These are phyloP conservation scores for Clavulina sp. DNA, from an alignment of 768 basidiomycete species.

Conservation along the genomic window DNA sequence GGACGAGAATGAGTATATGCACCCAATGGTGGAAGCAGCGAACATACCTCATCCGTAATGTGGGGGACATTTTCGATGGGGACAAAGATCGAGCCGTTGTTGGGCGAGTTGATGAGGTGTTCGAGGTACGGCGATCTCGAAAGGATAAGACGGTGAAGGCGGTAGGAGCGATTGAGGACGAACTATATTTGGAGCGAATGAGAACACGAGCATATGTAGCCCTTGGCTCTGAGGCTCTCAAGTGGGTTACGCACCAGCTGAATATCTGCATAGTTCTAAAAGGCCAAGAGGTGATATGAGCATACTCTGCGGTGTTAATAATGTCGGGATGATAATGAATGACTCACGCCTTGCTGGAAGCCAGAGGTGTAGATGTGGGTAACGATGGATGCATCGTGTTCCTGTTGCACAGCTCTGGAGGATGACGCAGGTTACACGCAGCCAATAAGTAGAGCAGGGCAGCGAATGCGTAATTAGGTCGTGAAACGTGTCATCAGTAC, in stretches of 20 bases:
- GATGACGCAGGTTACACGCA: too few relatives aligned
- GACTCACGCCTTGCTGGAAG: conserved; percentile 65
- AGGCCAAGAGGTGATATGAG: neutral
- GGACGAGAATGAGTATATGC: neutral
- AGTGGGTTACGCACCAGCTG: conserved; percentile 37
- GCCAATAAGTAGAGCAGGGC: too few relatives aligned
- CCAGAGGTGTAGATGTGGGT: conserved; percentile 63
- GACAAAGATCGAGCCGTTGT: conserved; percentile 49
- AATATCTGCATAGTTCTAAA: conserved; percentile 67
- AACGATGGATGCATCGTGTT: conserved; percentile 62
- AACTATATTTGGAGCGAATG: neutral
- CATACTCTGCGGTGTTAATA: conserved; percentile 1
- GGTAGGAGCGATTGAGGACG: conserved; percentile 25
- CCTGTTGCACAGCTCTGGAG: conserved; percentile 18
- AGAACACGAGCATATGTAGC: neutral
- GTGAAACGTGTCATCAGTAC: neutral
- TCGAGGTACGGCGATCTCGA: conserved; percentile 78
- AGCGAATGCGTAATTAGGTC: conserved; percentile 7
- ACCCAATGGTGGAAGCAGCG: neutral
- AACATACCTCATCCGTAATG: conserved; percentile 65
- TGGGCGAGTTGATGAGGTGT: conserved; percentile 68
- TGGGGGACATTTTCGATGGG: conserved; percentile 63
- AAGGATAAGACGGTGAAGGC: conserved; percentile 69
- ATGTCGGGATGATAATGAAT: conserved; percentile 7
- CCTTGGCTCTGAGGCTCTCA: conserved; percentile 4